Evolutionary conservation across 495 filamentous ascomycete species (phyloP).

Genomic region (Penicillium coffeae): DNA sequence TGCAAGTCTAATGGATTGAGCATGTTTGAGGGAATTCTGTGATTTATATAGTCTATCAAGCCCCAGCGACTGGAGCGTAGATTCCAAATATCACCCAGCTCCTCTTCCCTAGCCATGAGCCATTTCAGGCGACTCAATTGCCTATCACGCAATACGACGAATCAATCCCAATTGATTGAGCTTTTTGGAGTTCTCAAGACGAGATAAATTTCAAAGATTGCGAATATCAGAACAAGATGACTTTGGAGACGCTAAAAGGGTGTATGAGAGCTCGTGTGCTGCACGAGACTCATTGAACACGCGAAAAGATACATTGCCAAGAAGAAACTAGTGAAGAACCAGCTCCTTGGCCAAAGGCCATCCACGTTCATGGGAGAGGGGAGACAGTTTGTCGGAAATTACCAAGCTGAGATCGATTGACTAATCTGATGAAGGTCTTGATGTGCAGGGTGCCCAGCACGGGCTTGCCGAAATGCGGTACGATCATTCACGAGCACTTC

Average conservation of each 20-base stretch:
- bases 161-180: background rate
- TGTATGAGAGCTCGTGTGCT: background rate
- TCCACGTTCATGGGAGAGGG: too few relatives aligned
- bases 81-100: background rate
- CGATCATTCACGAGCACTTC: too few relatives aligned
- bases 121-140: conserved; percentile 1
- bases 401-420: too few relatives aligned
- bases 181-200: background rate
- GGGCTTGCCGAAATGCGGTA: too few relatives aligned
- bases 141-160: background rate
- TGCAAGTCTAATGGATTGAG: too few relatives aligned
- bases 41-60: conserved; percentile 17
- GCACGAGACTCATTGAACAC: background rate
- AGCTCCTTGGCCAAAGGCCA: background rate
- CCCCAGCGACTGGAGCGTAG: background rate
- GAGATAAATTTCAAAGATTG: background rate
- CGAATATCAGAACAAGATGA: background rate
- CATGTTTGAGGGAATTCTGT: background rate
- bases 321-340: background rate
- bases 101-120: background rate
- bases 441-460: too few relatives aligned
- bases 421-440: too few relatives aligned
- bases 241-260: background rate
- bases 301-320: background rate
- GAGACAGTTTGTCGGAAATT: too few relatives aligned